phyloP scores from a whole-genome alignment of 192 early-diverging fungal species.

The Spinellus fusiger region DNA sequence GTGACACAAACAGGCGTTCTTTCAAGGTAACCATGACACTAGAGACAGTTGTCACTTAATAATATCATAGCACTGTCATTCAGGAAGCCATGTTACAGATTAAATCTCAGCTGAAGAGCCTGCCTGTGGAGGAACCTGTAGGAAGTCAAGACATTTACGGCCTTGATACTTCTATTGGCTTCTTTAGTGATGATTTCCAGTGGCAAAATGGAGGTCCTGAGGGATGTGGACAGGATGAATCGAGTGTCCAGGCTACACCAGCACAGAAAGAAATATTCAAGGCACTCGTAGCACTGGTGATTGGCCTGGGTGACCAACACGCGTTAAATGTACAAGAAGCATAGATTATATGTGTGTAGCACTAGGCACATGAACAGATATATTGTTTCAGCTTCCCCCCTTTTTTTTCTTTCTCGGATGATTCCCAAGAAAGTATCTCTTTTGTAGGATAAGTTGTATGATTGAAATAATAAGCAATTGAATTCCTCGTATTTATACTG shows the following conservation, averaged over 20 bases:
- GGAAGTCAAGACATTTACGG: slow-evolving; percentile 38
- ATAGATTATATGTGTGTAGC: too few species aligned
- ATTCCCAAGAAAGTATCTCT: too few species aligned
- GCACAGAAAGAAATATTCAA: slow-evolving; percentile 30
- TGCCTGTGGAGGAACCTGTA: slow-evolving; percentile 25
- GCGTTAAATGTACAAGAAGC: slow-evolving; percentile 10
- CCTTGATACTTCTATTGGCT: slow-evolving; percentile 21
- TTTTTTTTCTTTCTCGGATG: too few species aligned
- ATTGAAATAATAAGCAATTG: too few species aligned
- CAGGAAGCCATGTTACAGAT: slow-evolving; percentile 4
- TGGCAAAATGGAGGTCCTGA: slow-evolving; percentile 36
- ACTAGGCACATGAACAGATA: too few species aligned
- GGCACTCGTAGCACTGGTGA: slow-evolving; percentile 9
- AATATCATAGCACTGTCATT: too few species aligned
- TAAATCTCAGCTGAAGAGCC: neutral
- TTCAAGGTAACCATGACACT: slow-evolving; percentile 13
- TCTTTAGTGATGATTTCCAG: slow-evolving; percentile 28
- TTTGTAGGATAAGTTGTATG: too few species aligned
- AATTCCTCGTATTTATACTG: too few species aligned
- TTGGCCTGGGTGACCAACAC: slow-evolving; percentile 14
- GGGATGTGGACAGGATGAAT: slow-evolving; percentile 17
- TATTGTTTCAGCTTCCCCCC: too few species aligned
- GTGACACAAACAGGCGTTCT: slow-evolving; percentile 6
- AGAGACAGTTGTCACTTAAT: too few species aligned
- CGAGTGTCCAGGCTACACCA: slow-evolving; percentile 19